phyloP scores from a whole-genome alignment of 192 early-diverging fungal species.

The Spinellus fusiger region DNA sequence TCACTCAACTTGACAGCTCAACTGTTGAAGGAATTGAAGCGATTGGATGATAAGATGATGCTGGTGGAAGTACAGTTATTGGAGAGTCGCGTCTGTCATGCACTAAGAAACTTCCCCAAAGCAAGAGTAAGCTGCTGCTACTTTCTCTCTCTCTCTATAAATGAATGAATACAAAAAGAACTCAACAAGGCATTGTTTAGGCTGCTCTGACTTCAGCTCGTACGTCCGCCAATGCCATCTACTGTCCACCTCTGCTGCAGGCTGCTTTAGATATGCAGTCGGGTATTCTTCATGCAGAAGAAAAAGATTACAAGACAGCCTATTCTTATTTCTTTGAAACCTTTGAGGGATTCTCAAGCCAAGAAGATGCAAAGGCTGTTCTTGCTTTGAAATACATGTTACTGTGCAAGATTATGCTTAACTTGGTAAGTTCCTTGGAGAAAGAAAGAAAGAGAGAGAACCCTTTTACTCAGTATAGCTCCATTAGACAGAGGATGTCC shows the following conservation, averaged over 20 bases:
- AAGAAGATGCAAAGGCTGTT: constrained; percentile 83
- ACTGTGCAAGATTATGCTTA: constrained; percentile 98
- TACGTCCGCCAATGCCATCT: constrained; percentile 95
- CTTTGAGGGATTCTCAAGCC: constrained; percentile 86
- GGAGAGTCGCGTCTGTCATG: constrained; percentile 91
- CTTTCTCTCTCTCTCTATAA: background rate
- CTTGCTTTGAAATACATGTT: constrained; percentile 97
- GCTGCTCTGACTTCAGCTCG: constrained; percentile 95
- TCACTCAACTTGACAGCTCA: constrained; percentile 74
- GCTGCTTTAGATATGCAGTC: constrained; percentile 96
- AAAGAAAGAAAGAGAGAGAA: too few species aligned
- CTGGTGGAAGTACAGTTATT: constrained; percentile 95
- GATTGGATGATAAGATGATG: constrained; percentile 97
- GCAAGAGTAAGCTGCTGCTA: constrained; percentile 51
- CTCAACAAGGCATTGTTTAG: too few species aligned
- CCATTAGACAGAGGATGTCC: constrained; percentile 86
- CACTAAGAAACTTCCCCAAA: constrained; percentile 89
- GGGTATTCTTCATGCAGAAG: constrained; percentile 95
- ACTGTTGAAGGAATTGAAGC: constrained; percentile 95
- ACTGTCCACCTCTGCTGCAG: constrained; percentile 95
- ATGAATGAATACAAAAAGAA: background rate
- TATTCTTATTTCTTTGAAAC: constrained; percentile 99
- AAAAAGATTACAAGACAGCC: constrained; percentile 99
- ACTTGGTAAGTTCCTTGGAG: constrained; percentile 54
- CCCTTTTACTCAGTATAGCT: too few species aligned